Conservation (phyloP, 768 basidiomycete species). For the Suillus lakei region DNA sequence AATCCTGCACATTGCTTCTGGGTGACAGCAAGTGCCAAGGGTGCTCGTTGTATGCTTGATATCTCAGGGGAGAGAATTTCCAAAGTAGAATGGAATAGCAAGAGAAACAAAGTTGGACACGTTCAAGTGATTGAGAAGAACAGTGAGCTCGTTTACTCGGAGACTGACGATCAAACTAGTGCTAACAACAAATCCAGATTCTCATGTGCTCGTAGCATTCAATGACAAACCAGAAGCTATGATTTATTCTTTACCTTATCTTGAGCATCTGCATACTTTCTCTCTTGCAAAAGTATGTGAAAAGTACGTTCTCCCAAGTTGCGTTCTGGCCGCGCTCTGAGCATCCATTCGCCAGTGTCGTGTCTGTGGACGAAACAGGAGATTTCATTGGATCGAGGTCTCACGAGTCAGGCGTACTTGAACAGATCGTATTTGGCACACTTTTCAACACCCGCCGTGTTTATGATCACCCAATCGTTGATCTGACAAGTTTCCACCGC, state of each 20-base stretch:
- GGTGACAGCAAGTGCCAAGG: slow-evolving; percentile 61
- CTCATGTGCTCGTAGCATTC: slow-evolving; percentile 59
- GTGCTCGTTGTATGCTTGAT: slow-evolving; percentile 58
- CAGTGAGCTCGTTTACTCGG: slow-evolving; percentile 45
- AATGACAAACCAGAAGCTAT: slow-evolving; percentile 53
- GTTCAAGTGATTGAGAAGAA: slow-evolving; percentile 64
- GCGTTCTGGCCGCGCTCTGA: background rate
- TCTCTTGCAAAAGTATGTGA: slow-evolving; percentile 30
- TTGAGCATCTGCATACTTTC: slow-evolving; percentile 59
- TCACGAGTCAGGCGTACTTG: slow-evolving; percentile 37
- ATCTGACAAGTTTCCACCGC: slow-evolving; percentile 48
- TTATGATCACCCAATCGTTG: slow-evolving; percentile 55
- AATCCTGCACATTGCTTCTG: slow-evolving; percentile 39
- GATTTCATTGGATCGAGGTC: slow-evolving; percentile 54
- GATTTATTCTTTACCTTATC: slow-evolving; percentile 65
- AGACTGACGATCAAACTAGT: background rate
- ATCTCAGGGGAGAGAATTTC: slow-evolving; percentile 69
- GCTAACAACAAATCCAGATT: slow-evolving; percentile 37
- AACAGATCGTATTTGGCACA: slow-evolving; percentile 54
- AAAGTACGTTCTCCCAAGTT: slow-evolving; percentile 1
- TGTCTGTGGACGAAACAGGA: slow-evolving; percentile 53
- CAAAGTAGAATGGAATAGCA: slow-evolving; percentile 66
- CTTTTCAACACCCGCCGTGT: slow-evolving; percentile 61
- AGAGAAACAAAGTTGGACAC: slow-evolving; percentile 52
- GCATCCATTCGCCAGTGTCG: slow-evolving; percentile 27